Conservation (phyloP, 441 rosid species). For the Brassica hybrid region DNA sequence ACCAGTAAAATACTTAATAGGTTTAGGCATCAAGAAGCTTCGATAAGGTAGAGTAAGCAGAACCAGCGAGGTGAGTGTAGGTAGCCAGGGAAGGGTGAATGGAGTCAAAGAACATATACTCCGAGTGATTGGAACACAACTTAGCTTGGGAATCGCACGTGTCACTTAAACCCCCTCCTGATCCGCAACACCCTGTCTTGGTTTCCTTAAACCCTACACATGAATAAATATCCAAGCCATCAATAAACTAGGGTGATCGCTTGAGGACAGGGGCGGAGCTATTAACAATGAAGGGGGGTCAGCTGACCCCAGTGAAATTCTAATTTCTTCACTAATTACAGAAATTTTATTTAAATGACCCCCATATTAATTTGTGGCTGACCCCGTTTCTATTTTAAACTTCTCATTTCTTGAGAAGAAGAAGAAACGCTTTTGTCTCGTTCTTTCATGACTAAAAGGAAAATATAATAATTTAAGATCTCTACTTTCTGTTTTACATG, state of each 20-base stretch:
- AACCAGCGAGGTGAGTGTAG: slow-evolving; percentile 24
- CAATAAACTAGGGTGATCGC: not conserved
- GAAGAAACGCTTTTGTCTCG: too few relatives aligned
- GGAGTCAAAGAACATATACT: slow-evolving; percentile 53
- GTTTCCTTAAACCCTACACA: slow-evolving; percentile 25
- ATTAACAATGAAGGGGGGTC: too few relatives aligned
- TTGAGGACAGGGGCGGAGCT: not conserved
- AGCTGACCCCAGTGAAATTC: too few relatives aligned
- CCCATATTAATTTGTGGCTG: too few relatives aligned
- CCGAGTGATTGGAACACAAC: slow-evolving; percentile 36
- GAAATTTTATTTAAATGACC: too few relatives aligned
- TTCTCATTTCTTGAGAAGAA: too few relatives aligned
- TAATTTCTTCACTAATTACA: too few relatives aligned
- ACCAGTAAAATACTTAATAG: not conserved
- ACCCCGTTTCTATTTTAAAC: too few relatives aligned
- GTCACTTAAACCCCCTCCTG: slow-evolving; percentile 19
- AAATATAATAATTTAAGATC: too few relatives aligned
- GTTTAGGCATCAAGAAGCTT: slow-evolving; percentile 22
- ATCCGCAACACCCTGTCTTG: slow-evolving; percentile 47
- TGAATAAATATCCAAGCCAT: not conserved
- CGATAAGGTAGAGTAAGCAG: not conserved
- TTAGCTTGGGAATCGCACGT: slow-evolving; percentile 41
- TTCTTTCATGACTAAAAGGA: too few relatives aligned
- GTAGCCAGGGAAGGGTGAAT: slow-evolving; percentile 53
- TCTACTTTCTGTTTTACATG: too few relatives aligned